These are phyloP conservation scores for Dendrobium huoshanense DNA, from an alignment of 106 monocot genomes.

Conservation along the genomic window DNA sequence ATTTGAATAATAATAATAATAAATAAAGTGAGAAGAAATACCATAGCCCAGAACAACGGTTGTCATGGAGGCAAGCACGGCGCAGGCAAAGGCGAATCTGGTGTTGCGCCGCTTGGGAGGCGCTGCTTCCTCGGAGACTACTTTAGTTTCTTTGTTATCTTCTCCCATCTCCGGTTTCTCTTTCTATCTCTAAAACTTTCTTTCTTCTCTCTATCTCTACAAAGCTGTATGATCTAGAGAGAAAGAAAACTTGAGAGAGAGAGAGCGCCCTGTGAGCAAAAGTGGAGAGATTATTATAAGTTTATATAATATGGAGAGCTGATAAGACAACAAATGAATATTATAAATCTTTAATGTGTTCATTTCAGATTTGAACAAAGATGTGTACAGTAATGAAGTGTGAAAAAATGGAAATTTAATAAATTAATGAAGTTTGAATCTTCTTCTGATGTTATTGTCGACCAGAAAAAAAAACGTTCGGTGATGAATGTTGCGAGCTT, in stretches of 20 bases:
- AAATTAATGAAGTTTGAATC: no score
- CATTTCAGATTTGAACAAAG: no score
- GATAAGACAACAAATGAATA: no score
- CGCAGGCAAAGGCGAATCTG: constrained; percentile 38
- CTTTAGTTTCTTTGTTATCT: neutral
- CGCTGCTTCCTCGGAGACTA: neutral
- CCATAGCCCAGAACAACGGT: constrained; percentile 48
- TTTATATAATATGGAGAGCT: no score
- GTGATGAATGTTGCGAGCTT: no score
- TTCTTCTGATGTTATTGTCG: no score
- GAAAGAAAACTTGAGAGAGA: neutral
- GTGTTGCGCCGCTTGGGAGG: constrained; percentile 6
- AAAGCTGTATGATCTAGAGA: neutral
- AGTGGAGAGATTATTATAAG: no score
- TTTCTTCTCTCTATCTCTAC: neutral
- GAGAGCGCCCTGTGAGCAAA: neutral
- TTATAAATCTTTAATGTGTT: no score
- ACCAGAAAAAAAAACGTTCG: no score
- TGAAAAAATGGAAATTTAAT: no score
- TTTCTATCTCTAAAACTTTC: neutral
- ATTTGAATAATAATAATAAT: no score
- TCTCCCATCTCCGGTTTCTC: neutral
- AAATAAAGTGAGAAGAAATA: neutral
- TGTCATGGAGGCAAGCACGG: constrained; percentile 49
- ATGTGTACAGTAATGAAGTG: no score